Evolutionary conservation across 768 basidiomycete genomes (phyloP).

Genomic region (Rhizopogon salebrosus): DNA sequence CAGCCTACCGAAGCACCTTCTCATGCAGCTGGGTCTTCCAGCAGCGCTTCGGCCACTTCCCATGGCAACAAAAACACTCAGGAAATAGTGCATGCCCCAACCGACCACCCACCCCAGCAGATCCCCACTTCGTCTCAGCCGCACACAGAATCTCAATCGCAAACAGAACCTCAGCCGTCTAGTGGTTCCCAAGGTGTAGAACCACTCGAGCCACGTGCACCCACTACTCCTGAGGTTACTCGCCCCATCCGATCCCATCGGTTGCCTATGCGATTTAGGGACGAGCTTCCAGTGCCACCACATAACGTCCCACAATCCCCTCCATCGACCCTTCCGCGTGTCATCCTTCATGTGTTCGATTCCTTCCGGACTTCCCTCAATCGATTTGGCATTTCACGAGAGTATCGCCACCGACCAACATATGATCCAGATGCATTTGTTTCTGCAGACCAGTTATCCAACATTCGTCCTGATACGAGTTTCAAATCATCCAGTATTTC

Average conservation of each 20-base stretch:
- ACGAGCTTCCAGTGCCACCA: slow-evolving; percentile 13
- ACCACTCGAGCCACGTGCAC: neutral
- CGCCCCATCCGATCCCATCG: neutral
- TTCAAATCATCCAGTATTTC: neutral
- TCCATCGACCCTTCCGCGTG: neutral
- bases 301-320: neutral
- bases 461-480: neutral
- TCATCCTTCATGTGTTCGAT: slow-evolving; percentile 13
- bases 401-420: slow-evolving; percentile 8
- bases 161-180: too few relatives aligned
- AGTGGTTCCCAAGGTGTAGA: neutral
- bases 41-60: too few relatives aligned
- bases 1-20: too few relatives aligned
- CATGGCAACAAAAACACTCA: too few relatives aligned
- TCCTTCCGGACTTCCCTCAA: slow-evolving; percentile 9
- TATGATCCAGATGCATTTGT: neutral
- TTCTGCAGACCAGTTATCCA: neutral
- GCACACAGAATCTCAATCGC: too few relatives aligned
- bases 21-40: too few relatives aligned
- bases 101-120: too few relatives aligned
- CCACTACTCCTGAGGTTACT: neutral
- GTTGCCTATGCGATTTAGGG: slow-evolving; percentile 7
- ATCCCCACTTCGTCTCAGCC: too few relatives aligned
- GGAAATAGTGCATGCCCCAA: too few relatives aligned
- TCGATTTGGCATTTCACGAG: slow-evolving; percentile 7